Percentiles rank a stretch among this genome's conserved stretches.
Evolutionary conservation across 2,329 filamentous ascomycete species (phyloP).

Genomic region (Ophidiomyces ophidiicola): DNA sequence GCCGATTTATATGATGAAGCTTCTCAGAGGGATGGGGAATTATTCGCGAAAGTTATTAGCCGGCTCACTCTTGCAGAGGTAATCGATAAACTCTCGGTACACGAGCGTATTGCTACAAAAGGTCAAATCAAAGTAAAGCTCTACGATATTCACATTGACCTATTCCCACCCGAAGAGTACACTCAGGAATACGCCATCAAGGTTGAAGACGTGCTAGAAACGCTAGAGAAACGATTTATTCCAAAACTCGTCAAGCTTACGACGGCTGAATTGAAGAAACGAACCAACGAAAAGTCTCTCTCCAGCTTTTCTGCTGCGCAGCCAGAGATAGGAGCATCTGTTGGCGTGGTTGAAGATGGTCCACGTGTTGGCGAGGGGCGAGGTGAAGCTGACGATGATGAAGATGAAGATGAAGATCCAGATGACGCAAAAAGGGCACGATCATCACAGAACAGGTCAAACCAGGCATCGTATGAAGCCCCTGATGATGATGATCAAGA

Average conservation of each 20-base stretch:
- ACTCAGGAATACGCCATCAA: constrained; percentile 71
- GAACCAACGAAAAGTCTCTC: constrained; percentile 47
- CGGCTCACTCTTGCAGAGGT: constrained; percentile 73
- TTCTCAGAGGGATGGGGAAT: constrained; percentile 53
- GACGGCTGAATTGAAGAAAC: constrained; percentile 67
- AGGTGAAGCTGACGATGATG: constrained; percentile 48
- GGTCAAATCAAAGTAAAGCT: constrained; percentile 63
- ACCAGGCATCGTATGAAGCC: constrained; percentile 78
- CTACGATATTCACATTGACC: constrained; percentile 67
- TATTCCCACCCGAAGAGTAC: constrained; percentile 80
- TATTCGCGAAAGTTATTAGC: constrained; percentile 85
- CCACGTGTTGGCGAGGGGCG: constrained; percentile 39
- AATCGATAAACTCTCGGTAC: constrained; percentile 66
- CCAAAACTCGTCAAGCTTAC: constrained; percentile 58
- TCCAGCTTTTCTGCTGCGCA: constrained; percentile 53
- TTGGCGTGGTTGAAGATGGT: constrained; percentile 45
- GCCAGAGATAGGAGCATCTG: constrained; percentile 59
- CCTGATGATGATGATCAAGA: constrained; percentile 89
- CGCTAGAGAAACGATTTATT: constrained; percentile 71
- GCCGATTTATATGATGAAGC: constrained; percentile 64
- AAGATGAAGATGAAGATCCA: constrained; percentile 64
- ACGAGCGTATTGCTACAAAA: constrained; percentile 61
- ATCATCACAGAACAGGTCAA: constrained; percentile 54
- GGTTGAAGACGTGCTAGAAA: constrained; percentile 60
- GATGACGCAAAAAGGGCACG: constrained; percentile 56